These are phyloP conservation scores for Monilinia fructicola DNA, from an alignment of 2,329 filamentous ascomycete genomes.

Conservation along the genomic window DNA sequence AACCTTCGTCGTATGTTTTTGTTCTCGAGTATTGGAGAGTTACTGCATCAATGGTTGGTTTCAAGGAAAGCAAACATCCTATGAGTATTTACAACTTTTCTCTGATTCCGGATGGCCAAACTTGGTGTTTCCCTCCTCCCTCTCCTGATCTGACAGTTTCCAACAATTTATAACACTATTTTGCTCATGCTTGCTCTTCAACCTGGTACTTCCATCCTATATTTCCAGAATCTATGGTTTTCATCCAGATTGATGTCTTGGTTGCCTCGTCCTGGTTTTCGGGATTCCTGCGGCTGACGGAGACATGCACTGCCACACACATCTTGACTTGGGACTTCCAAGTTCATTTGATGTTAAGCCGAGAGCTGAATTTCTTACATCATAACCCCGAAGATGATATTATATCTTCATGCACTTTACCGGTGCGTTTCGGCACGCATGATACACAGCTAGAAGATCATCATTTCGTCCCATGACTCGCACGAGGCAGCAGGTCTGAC, in stretches of 20 bases:
- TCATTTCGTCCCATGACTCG: neutral
- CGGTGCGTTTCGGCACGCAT: neutral
- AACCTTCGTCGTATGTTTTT: neutral
- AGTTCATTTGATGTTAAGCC: neutral
- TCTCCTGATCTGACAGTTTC: neutral
- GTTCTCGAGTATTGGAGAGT: no score
- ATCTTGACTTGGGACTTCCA: conserved; percentile 5
- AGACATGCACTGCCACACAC: conserved; percentile 7
- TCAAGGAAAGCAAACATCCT: neutral
- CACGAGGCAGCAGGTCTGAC: neutral
- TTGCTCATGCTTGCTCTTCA: neutral
- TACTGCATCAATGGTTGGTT: neutral
- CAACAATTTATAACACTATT: neutral
- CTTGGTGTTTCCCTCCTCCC: neutral
- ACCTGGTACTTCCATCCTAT: neutral
- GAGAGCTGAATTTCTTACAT: neutral
- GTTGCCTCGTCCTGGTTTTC: neutral
- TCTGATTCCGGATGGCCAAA: neutral
- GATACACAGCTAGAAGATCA: neutral
- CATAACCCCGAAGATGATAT: neutral
- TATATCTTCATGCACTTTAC: conserved; percentile 12
- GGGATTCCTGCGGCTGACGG: neutral
- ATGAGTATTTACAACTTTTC: neutral
- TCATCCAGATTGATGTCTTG: neutral
- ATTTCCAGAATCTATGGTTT: neutral